Conservation (phyloP, 305 asterid genomes). For the Fraxinus ornus region DNA sequence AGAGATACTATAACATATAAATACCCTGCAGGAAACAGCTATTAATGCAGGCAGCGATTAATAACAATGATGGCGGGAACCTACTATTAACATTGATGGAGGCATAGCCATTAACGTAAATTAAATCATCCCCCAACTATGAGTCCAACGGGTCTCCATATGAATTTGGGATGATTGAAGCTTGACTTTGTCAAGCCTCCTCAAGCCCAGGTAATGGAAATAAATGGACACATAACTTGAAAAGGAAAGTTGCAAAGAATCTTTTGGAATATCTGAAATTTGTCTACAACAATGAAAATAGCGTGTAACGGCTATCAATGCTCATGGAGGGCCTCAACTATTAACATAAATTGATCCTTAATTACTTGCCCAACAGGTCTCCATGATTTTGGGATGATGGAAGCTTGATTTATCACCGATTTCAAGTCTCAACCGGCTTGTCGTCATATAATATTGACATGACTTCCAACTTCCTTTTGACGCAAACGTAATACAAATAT, state of each 20-base stretch:
- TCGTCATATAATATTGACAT: not conserved
- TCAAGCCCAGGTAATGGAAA: not conserved
- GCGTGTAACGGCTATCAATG: not conserved
- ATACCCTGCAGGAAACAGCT: not conserved
- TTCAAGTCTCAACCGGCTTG: not conserved
- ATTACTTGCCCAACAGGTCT: not conserved
- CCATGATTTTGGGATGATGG: not conserved
- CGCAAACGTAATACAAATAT: not conserved
- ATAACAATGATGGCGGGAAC: not conserved
- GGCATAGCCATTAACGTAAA: not conserved
- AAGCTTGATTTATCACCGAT: not conserved
- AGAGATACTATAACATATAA: not conserved
- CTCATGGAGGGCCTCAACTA: not conserved
- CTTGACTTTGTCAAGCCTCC: not conserved
- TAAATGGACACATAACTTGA: not conserved
- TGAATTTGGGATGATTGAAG: not conserved
- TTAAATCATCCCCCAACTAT: not conserved
- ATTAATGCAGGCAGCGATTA: not conserved
- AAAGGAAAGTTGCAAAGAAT: not conserved
- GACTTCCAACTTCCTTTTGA: not conserved
- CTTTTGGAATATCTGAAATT: not conserved
- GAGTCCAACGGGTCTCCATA: not conserved
- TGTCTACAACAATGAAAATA: not conserved
- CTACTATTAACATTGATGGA: not conserved
- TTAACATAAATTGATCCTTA: not conserved